These are phyloP conservation scores for Chlamydomonas urium DNA, from an alignment of 139 green algal species.

Conservation along the genomic window DNA sequence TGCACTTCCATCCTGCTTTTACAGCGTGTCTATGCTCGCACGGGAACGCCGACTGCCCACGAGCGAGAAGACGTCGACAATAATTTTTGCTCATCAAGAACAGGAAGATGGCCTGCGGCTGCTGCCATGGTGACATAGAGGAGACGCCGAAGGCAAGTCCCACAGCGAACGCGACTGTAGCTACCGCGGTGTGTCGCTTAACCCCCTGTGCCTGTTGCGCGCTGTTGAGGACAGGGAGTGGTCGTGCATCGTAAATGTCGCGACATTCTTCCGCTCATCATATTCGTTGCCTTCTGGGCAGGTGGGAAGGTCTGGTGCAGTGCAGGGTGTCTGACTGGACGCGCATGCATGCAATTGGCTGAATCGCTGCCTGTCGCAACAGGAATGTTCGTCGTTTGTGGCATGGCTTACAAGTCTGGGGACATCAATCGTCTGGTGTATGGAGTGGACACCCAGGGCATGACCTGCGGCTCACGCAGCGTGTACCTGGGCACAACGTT, in stretches of 20 bases:
- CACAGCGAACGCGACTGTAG: neutral
- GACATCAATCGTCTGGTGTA: constrained; percentile 58
- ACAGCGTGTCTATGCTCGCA: too few relatives aligned
- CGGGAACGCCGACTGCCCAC: too few relatives aligned
- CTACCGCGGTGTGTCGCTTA: neutral
- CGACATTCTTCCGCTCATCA: constrained; percentile 61
- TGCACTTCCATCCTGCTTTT: too few relatives aligned
- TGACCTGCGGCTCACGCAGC: constrained; percentile 58
- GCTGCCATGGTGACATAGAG: neutral
- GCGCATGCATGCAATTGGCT: neutral
- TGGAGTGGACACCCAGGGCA: constrained; percentile 63
- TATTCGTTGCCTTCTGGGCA: constrained; percentile 63
- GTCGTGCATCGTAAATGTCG: constrained; percentile 43
- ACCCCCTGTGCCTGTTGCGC: neutral
- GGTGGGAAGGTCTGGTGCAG: neutral
- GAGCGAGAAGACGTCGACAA: too few relatives aligned
- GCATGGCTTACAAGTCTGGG: constrained; percentile 45
- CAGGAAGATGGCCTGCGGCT: too few relatives aligned
- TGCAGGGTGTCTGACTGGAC: neutral
- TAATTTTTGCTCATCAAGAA: too few relatives aligned
- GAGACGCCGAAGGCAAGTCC: neutral
- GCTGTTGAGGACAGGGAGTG: constrained; percentile 30
- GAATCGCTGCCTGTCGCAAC: neutral
- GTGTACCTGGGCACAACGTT: constrained; percentile 31
- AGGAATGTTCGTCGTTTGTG: constrained; percentile 69